Base-by-base conservation (phyloP, 768 basidiomycete species). In the Collybia sp. region DNA sequence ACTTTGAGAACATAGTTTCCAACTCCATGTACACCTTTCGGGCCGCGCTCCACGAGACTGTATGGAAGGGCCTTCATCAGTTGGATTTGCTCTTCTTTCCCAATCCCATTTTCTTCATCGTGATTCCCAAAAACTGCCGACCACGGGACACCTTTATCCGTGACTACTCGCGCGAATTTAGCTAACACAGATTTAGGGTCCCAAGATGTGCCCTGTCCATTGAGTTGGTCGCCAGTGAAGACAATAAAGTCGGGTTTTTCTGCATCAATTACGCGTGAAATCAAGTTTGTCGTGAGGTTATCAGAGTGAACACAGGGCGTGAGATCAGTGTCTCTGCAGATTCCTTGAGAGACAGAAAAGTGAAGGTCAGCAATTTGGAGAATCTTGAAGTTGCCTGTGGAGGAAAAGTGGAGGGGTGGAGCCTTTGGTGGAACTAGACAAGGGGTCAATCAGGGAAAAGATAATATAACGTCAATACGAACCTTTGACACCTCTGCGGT, bases 111-210 rank as follows among this genome's bases (percentile, higher is more conserved):
- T 49, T 93, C 87, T 37, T 81, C 77, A 54, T 97, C 95, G 62
- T 99, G 95, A 58, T 99, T 97, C 1, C 95, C 95, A 62, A 97
- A 94, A 2, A 97, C 77, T 0, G 83, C 86, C 3, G 91, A 81
- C 94, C 94, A 99, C 0, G 94, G 88, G 32, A 95, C 85, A 16
- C 75, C 65, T 40, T 83, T 77, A 11, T 83, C 79, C 12, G 85
- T 85, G 5, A 88, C 89, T 0, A 82, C 80, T 25, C 70, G 72
- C 0, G 91, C 82, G 56, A 94, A 94, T 65, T 97, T 97, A 12
- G 93, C 85, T 6, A 97, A 68, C 3, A 95, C 86, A 3, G 86
- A 88, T 56, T 83, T 82, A 1, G 90, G 73, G 51, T 96, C 93
- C 88, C 93, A 98, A 0, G 86, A 81, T 0, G 89, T 88, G 8